Conservation (phyloP, 257 asterid species). For the Nyctanthes arbortristis region DNA sequence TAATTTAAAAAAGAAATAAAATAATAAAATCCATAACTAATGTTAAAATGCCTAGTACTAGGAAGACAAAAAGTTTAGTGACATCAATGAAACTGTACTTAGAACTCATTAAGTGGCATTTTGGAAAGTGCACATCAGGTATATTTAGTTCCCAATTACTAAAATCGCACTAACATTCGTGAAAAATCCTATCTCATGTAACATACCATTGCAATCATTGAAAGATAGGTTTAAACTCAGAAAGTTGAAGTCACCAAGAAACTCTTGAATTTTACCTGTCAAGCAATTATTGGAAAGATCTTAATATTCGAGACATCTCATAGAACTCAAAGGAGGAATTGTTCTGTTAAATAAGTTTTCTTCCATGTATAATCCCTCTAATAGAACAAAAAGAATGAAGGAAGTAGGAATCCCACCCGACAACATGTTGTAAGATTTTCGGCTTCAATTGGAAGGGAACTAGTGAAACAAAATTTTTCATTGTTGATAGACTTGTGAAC, state of each 20-base stretch:
- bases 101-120: neutral
- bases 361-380: neutral
- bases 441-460: slow-evolving; percentile 21
- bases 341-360: slow-evolving; percentile 9
- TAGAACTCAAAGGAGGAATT: slow-evolving; percentile 9
- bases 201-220: slow-evolving; percentile 24
- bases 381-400: slow-evolving; percentile 13
- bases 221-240: too few relatives aligned
- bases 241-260: too few relatives aligned
- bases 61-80: neutral
- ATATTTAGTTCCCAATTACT: slow-evolving; percentile 25
- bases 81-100: too few relatives aligned
- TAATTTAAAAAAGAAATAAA: too few relatives aligned
- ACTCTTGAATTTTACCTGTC: slow-evolving; percentile 20
- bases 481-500: too few relatives aligned
- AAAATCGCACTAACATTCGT: slow-evolving; percentile 16
- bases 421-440: slow-evolving; percentile 20
- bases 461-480: too few relatives aligned
- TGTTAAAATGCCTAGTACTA: slow-evolving; percentile 2
- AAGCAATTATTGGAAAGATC: slow-evolving; percentile 15
- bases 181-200: slow-evolving; percentile 19
- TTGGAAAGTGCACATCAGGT: slow-evolving; percentile 21
- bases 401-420: slow-evolving; percentile 26
- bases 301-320: neutral
- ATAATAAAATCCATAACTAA: too few relatives aligned